Percentiles rank a stretch among this genome's conserved stretches.
Conservation (phyloP, 179 eudicot species). For the Camellia oleifera region DNA sequence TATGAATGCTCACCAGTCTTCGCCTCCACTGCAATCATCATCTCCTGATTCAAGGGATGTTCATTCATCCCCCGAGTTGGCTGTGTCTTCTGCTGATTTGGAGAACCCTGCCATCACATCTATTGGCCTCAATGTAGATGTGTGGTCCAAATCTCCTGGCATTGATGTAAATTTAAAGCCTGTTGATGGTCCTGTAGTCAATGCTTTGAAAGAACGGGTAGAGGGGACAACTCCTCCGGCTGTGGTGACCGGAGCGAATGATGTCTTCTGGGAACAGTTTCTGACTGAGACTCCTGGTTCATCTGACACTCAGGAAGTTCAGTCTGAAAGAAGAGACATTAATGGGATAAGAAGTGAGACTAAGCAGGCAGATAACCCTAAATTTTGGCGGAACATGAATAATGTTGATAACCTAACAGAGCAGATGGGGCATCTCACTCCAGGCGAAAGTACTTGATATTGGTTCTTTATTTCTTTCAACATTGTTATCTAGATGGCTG, state of each 20-base stretch:
- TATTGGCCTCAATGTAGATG: conserved; percentile 21
- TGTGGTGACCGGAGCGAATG: conserved; percentile 30
- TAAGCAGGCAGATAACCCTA: conserved; percentile 22
- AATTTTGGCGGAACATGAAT: conserved; percentile 26
- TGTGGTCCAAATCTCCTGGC: conserved; percentile 21
- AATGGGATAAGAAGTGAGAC: conserved; percentile 16
- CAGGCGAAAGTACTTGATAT: conserved; percentile 21
- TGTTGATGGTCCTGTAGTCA: conserved; percentile 10
- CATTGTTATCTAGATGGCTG: neutral
- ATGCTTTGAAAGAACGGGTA: conserved; percentile 2
- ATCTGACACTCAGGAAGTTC: conserved; percentile 31
- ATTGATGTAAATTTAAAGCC: conserved; percentile 35
- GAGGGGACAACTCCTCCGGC: conserved; percentile 14
- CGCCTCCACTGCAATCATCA: conserved; percentile 12
- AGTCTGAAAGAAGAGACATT: conserved; percentile 30
- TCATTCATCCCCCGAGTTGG: conserved; percentile 33
- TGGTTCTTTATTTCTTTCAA: conserved; percentile 1
- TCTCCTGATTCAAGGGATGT: conserved; percentile 26
- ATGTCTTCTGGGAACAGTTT: conserved; percentile 52
- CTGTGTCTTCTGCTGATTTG: conserved; percentile 20
- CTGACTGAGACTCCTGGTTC: conserved; percentile 40
- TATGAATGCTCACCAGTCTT: conserved; percentile 11
- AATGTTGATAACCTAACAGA: conserved; percentile 31
- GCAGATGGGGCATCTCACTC: conserved; percentile 38
- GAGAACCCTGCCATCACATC: conserved; percentile 30